phyloP scores from a whole-genome alignment of 768 basidiomycete genomes.

The Lepiota venenata region DNA sequence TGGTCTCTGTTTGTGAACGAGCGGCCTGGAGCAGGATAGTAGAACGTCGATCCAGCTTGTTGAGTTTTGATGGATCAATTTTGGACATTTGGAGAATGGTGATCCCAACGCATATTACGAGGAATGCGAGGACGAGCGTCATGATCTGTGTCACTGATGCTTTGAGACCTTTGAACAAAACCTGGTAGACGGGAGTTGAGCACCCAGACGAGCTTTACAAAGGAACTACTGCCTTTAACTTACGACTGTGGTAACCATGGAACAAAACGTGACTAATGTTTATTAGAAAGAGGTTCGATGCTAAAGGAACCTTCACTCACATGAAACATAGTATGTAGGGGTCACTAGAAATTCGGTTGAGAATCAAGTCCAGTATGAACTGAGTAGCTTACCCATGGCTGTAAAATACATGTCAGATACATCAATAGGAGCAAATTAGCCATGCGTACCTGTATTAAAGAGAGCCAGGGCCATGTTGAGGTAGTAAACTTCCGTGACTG shows the following conservation, averaged over 20 bases:
- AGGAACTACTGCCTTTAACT: slow-evolving; percentile 18
- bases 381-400: slow-evolving; percentile 58
- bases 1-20: slow-evolving; percentile 59
- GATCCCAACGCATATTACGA: slow-evolving; percentile 90
- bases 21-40: slow-evolving; percentile 92
- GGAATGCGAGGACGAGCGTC: slow-evolving; percentile 89
- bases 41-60: slow-evolving; percentile 81
- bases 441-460: slow-evolving; percentile 77
- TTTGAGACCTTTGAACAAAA: slow-evolving; percentile 87
- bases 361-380: neutral
- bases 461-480: slow-evolving; percentile 94
- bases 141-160: slow-evolving; percentile 77
- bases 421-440: neutral
- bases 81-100: slow-evolving; percentile 94
- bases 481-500: slow-evolving; percentile 91
- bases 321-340: slow-evolving; percentile 84
- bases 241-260: slow-evolving; percentile 81
- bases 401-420: slow-evolving; percentile 12
- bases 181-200: slow-evolving; percentile 31
- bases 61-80: slow-evolving; percentile 80
- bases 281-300: slow-evolving; percentile 13
- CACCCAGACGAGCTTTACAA: neutral
- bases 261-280: slow-evolving; percentile 71
- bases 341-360: slow-evolving; percentile 50
- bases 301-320: slow-evolving; percentile 35